Base-by-base conservation (phyloP, 495 filamentous ascomycete genomes). In the Neurospora sp. region DNA sequence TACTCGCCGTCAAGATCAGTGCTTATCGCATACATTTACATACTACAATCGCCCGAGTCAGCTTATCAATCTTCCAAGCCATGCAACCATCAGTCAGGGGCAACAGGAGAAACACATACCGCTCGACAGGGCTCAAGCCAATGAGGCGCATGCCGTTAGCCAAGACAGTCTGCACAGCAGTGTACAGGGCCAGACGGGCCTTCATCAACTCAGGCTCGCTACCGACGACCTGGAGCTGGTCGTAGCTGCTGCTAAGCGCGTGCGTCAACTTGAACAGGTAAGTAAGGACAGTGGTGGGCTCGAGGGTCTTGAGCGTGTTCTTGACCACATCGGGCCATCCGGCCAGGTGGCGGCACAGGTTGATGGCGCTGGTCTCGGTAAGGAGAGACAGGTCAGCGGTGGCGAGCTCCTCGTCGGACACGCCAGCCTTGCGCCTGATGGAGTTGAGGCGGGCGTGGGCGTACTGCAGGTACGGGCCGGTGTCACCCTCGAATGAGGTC, bases 211-310 rank as follows among this genome's bases (percentile, higher is more conserved):
- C 91, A 18, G 86, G 87, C 78, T 88, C 87, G 77, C 89, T 93
- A 66, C 92, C 92, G 14, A 95, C 87, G 35, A 97, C 91, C 79
- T 92, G 87, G 40, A 97, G 86, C 5, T 92, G 88, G 77, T 94
- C 93, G 80, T 96, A 97, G 80, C 91, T 92, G 44, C 90, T 92
- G 85, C 92, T 95, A 72, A 97, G 82, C 70, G 90, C 86, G 80
- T 96, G 93, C 1, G 93, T 96, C 91, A 97, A 91, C 83, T 90
- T 91, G 86, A 95, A 95, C 62, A 97, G 88, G 83, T 96, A 97
- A 12, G 90, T 90, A 40, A 97, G 84, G 70, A 96, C 83, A 0
- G 89, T 90, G 10, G 87, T 87, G 8, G 90, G 90, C 79, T 92
- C 90, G 7, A 89, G 84, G 0, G 89, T 90, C 78, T 87, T 88